phyloP scores from a whole-genome alignment of 2,329 filamentous ascomycete genomes.

The Colletotrichum caudatum region DNA sequence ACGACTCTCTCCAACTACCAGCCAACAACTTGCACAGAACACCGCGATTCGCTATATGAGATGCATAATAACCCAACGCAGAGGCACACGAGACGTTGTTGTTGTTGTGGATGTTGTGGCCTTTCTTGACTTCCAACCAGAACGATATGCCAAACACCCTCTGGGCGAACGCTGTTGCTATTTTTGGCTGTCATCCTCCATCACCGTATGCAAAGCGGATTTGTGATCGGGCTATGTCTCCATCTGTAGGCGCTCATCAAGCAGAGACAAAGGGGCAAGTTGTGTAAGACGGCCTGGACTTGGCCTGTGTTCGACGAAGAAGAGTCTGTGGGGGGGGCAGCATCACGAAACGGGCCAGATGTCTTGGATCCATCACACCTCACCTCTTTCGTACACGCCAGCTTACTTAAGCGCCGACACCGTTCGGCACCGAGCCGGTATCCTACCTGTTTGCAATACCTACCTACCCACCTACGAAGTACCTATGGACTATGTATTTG shows the following conservation, averaged over 20 bases:
- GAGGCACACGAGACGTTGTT: not conserved
- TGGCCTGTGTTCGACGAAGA: not conserved
- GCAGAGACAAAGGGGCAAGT: not conserved
- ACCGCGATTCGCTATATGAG: slow-evolving; percentile 10
- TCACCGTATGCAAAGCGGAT: slow-evolving; percentile 2
- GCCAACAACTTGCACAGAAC: slow-evolving; percentile 6
- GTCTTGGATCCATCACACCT: slow-evolving; percentile 8
- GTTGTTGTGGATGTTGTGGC: slow-evolving; percentile 1
- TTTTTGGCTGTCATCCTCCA: slow-evolving; percentile 26
- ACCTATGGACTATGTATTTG: too few relatives aligned
- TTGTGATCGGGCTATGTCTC: slow-evolving; percentile 8
- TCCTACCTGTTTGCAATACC: too few relatives aligned
- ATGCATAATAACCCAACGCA: slow-evolving; percentile 24
- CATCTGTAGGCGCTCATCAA: slow-evolving; percentile 23
- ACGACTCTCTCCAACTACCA: slow-evolving; percentile 1
- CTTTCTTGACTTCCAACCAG: slow-evolving; percentile 22
- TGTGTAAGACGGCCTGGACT: slow-evolving; percentile 22
- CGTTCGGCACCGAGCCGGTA: slow-evolving; percentile 19
- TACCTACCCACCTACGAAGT: too few relatives aligned
- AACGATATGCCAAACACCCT: slow-evolving; percentile 29
- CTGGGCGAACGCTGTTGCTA: slow-evolving; percentile 28
- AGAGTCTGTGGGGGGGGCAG: slow-evolving; percentile 6
- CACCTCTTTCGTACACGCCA: not conserved
- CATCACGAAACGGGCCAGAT: slow-evolving; percentile 28
- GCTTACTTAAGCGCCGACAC: slow-evolving; percentile 29